Evolutionary conservation across 2,329 filamentous ascomycete species (phyloP).

Genomic region (Thielaviopsis cerberus): DNA sequence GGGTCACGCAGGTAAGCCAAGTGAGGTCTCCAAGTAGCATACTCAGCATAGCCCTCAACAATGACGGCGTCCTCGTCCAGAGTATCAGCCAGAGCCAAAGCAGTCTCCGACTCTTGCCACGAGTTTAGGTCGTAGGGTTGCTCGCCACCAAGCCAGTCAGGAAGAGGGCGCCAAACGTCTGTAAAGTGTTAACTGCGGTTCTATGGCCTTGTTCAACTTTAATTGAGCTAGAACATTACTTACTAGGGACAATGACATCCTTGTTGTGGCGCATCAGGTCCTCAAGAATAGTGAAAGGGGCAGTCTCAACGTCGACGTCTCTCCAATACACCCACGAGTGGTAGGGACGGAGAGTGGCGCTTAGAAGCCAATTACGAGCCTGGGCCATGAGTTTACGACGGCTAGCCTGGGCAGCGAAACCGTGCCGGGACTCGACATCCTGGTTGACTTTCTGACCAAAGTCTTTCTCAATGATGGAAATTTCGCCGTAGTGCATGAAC

Average conservation of each 20-base stretch:
- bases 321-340: constrained; percentile 99
- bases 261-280: constrained; percentile 98
- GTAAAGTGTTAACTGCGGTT: constrained; percentile 15
- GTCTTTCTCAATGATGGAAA: constrained; percentile 95
- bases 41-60: constrained; percentile 96
- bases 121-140: constrained; percentile 97
- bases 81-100: constrained; percentile 78
- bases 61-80: constrained; percentile 96
- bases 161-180: constrained; percentile 97
- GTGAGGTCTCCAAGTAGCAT: constrained; percentile 94
- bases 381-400: constrained; percentile 95
- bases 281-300: constrained; percentile 88
- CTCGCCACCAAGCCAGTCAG: constrained; percentile 95
- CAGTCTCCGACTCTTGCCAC: constrained; percentile 98
- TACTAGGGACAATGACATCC: constrained; percentile 95
- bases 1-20: constrained; percentile 90
- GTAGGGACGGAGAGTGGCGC: constrained; percentile 77
- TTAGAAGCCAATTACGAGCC: constrained; percentile 90
- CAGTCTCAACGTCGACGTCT: constrained; percentile 94
- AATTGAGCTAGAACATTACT: constrained; percentile 22
- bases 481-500: constrained; percentile 76
- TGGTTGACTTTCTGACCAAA: constrained; percentile 97
- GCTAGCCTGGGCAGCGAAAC: constrained; percentile 86
- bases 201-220: neutral
- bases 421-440: constrained; percentile 91